phyloP scores from a whole-genome alignment of 805 yeast genomes.

The Starmerella stigmatis region DNA sequence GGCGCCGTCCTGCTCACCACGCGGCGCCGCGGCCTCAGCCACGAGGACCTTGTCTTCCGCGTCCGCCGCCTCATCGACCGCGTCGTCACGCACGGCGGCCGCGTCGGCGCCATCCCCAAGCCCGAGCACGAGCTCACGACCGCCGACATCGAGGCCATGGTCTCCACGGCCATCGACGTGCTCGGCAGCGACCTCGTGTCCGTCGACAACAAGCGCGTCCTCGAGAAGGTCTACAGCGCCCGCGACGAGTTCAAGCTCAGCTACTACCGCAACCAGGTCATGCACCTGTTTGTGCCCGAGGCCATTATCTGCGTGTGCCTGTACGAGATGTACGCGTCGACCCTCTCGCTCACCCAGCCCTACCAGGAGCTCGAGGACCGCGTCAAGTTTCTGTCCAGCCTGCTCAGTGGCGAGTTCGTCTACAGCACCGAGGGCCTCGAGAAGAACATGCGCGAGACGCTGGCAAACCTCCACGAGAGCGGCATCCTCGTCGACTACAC shows the following conservation, averaged over 20 bases:
- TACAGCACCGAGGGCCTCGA: constrained; percentile 30
- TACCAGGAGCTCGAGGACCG: constrained; percentile 27
- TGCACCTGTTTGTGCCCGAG: constrained; percentile 45
- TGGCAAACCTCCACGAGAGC: constrained; percentile 27
- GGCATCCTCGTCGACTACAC: constrained; percentile 25
- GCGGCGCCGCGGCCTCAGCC: constrained; percentile 34
- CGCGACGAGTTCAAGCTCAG: constrained; percentile 45
- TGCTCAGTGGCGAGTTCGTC: constrained; percentile 35
- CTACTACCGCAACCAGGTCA: constrained; percentile 47
- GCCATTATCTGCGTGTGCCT: constrained; percentile 39
- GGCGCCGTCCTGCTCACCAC: constrained; percentile 38
- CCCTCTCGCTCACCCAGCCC: constrained; percentile 22
- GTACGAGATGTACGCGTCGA: constrained; percentile 26
- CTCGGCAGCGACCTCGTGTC: constrained; percentile 33
- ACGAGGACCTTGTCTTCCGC: constrained; percentile 29
- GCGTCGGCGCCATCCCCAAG: constrained; percentile 31
- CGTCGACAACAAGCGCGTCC: constrained; percentile 27
- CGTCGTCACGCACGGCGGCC: constrained; percentile 33
- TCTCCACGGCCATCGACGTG: constrained; percentile 34
- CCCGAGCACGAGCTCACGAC: constrained; percentile 20
- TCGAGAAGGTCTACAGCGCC: constrained; percentile 35
- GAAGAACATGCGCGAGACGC: constrained; percentile 28
- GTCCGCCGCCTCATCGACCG: constrained; percentile 32
- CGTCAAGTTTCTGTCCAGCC: constrained; percentile 30
- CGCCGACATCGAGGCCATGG: constrained; percentile 28